Evolutionary conservation across 1,284 basidiomycete genomes (phyloP).

Genomic region (Ceratobasidium theobromae): DNA sequence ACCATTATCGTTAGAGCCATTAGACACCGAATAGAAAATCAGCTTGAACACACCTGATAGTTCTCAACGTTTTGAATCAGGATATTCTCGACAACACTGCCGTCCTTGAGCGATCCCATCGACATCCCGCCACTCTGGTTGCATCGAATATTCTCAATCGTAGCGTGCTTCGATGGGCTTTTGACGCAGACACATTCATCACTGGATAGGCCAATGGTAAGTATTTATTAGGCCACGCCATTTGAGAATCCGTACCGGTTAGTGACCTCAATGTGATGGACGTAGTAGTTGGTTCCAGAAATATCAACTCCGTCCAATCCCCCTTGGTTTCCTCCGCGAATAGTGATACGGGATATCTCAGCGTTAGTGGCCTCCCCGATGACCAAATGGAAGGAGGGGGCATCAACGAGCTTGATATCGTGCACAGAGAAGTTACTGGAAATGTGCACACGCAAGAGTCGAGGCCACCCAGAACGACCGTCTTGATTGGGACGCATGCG

Average conservation of each 20-base stretch:
- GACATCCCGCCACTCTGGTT: constrained; percentile 46
- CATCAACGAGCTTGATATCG: constrained; percentile 46
- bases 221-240: neutral
- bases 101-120: constrained; percentile 44
- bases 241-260: constrained; percentile 38
- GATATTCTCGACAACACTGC: constrained; percentile 44
- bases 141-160: constrained; percentile 47
- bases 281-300: constrained; percentile 44
- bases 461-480: constrained; percentile 38
- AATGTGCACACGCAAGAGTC: constrained; percentile 44
- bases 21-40: neutral
- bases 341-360: constrained; percentile 46
- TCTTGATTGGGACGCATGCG: constrained; percentile 18
- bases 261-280: constrained; percentile 47
- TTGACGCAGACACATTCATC: constrained; percentile 48
- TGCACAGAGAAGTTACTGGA: constrained; percentile 45
- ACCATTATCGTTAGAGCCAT: neutral
- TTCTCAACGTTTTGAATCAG: constrained; percentile 39
- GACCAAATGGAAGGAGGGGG: constrained; percentile 47
- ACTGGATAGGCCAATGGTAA: constrained; percentile 15
- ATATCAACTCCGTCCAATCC: constrained; percentile 47
- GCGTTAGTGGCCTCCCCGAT: constrained; percentile 43
- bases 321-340: constrained; percentile 45
- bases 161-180: constrained; percentile 42
- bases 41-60: constrained; percentile 45